Conservation (phyloP, 2,329 filamentous ascomycete species). For the Cladosporium sp. region DNA sequence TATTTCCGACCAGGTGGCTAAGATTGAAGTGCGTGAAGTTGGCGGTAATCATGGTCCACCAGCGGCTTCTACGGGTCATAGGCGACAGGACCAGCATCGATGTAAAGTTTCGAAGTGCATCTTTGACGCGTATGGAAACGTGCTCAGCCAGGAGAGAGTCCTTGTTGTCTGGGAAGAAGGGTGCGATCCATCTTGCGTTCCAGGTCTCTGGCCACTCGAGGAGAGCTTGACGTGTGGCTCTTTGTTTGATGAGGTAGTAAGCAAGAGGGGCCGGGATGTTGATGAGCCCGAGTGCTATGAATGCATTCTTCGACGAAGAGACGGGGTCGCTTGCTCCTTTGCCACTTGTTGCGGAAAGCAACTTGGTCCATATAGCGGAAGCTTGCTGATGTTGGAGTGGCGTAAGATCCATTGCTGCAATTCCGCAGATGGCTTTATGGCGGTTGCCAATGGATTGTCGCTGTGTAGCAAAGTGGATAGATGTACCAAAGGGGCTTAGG, state of each 20-base stretch:
- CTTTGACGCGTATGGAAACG: not conserved
- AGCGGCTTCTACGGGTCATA: conserved; percentile 29
- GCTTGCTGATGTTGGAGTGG: not conserved
- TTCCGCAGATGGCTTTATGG: not conserved
- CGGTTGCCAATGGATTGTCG: not conserved
- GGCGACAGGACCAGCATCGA: not conserved
- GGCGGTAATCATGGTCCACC: conserved; percentile 14
- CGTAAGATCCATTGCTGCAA: not conserved
- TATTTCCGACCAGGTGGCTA: conserved; percentile 7
- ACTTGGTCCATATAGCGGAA: not conserved
- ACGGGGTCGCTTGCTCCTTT: not conserved
- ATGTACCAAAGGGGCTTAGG: conserved; percentile 6
- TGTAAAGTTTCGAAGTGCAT: not conserved
- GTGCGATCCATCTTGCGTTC: conserved; percentile 9
- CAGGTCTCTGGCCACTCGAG: conserved; percentile 4
- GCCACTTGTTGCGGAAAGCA: not conserved
- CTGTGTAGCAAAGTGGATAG: not conserved
- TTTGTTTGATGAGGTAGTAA: not conserved
- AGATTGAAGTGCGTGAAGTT: conserved; percentile 14
- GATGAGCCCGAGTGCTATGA: conserved; percentile 6
- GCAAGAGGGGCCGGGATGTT: conserved; percentile 9
- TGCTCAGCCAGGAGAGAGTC: conserved; percentile 6
- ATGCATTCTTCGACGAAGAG: conserved; percentile 2
- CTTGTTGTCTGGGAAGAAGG: conserved; percentile 5
- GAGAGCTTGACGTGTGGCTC: conserved; percentile 1